Evolutionary conservation across 805 yeast genomes (phyloP), one percentile per base, ranked within the genome.

Genomic region (Ogataea trehalophila): DNA sequence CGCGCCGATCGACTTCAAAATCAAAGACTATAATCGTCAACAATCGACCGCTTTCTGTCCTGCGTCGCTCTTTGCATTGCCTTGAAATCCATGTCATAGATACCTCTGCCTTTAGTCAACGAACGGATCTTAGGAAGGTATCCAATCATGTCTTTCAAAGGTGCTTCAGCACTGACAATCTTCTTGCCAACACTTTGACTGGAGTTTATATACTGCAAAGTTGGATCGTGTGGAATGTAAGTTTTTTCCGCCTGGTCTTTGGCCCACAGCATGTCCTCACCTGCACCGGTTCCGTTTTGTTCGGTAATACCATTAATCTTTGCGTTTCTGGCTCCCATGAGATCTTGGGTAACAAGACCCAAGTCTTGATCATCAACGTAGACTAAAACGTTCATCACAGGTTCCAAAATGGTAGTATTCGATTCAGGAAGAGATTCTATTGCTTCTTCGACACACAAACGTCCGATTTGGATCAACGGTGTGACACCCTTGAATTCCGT

Each of bases 121-220:
- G 94, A 83, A 57, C 98, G 70, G 41, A 94, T 69, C 51, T 78
- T 79, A 11, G 83, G 80, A 49, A 89, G 73, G 63, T 94, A 94
- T 0, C 97, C 96, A 42, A 90, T 78, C 96, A 94, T 90, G 51
- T 85, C 95, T 50, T 83, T 76, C 60, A 94, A 70, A 4, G 99
- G 97, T 0, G 90, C 91, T 43, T 76, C 78, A 0, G 97, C 96
- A n/a, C 70, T 70, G 33, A 94, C 78, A 7, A 76, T 67, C 66
- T 87, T 78, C 53, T 72, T 80, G 20, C 66, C 68, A 0, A 53
- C 42, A 8, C 62, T 44, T 18, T 58, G 51, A 2, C 53, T 50
- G 7, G 44, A 33, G 40, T 67, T 63, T 35, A 59, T 52, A 46
- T 65, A 61, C 42, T 61, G 69, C 63, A 79, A 58, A 0, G 90